Conservation (phyloP, 2,329 filamentous ascomycete genomes). For the Phyllosticta citrichinensis region DNA sequence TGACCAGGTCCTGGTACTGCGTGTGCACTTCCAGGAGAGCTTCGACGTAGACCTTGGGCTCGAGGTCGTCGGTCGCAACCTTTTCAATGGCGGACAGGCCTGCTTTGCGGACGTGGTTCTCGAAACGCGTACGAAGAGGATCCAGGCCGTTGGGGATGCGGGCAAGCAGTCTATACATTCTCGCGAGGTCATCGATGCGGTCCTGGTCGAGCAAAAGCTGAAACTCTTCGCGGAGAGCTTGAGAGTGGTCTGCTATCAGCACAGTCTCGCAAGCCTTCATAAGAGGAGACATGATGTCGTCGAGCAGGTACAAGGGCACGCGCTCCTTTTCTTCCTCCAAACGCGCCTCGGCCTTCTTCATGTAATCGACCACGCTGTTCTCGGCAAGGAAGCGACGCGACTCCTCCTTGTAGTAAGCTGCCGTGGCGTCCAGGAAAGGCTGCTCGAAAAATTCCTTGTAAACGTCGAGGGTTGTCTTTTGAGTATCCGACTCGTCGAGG, state of each 20-base stretch:
- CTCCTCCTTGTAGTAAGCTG: constrained; percentile 78
- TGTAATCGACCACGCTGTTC: constrained; percentile 97
- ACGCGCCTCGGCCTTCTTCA: constrained; percentile 95
- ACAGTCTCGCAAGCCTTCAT: constrained; percentile 84
- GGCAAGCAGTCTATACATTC: constrained; percentile 89
- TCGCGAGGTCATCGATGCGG: constrained; percentile 85
- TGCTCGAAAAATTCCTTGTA: constrained; percentile 88
- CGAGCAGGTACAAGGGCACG: constrained; percentile 82
- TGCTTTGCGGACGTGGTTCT: constrained; percentile 84
- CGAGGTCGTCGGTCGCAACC: constrained; percentile 75
- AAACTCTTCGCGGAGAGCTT: constrained; percentile 86
- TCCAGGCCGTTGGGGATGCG: constrained; percentile 87
- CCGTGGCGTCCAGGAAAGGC: constrained; percentile 80
- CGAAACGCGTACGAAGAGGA: constrained; percentile 76
- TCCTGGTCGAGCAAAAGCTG: constrained; percentile 89
- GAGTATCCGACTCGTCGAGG: constrained; percentile 82
- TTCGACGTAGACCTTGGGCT: constrained; percentile 95
- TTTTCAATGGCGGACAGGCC: constrained; percentile 84
- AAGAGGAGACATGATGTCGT: constrained; percentile 73
- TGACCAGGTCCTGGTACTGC: constrained; percentile 84
- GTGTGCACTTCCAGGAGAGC: constrained; percentile 89
- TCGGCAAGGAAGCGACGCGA: constrained; percentile 91
- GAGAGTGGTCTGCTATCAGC: constrained; percentile 79
- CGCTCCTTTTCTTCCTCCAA: constrained; percentile 90
- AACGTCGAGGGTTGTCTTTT: constrained; percentile 89